These are phyloP conservation scores for Nannizzia gypsea DNA, from an alignment of 2,329 filamentous ascomycete genomes.

Conservation along the genomic window DNA sequence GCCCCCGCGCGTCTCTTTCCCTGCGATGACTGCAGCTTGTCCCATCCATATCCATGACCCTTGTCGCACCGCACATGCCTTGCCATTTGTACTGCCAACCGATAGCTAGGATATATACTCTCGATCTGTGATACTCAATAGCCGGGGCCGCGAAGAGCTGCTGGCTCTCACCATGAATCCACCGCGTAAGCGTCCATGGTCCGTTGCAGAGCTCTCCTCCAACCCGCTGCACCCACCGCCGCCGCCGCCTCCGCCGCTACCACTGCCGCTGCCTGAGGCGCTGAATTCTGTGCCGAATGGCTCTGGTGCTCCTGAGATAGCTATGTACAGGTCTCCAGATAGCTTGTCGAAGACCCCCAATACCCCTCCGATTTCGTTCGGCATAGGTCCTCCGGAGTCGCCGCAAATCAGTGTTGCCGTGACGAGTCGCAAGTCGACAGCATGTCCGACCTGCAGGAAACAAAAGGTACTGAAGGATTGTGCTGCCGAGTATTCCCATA, in stretches of 20 bases:
- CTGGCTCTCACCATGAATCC: constrained; percentile 6
- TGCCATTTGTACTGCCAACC: background rate
- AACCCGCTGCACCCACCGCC: background rate
- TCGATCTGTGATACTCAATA: background rate
- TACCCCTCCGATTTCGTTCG: constrained; percentile 3
- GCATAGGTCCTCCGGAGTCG: background rate
- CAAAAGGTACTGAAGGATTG: constrained; percentile 32
- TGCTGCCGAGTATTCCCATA: background rate
- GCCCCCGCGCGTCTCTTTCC: background rate
- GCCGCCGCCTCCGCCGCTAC: background rate
- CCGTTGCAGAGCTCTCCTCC: constrained; percentile 7
- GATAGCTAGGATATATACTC: background rate
- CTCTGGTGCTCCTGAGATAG: background rate
- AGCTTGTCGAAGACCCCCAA: constrained; percentile 5
- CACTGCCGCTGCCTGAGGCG: background rate
- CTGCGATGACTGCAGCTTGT: constrained; percentile 1
- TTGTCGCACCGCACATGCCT: constrained; percentile 1
- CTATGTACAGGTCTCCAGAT: constrained; percentile 9
- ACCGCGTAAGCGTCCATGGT: constrained; percentile 10
- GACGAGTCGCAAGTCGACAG: constrained; percentile 31
- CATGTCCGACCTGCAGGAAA: constrained; percentile 41
- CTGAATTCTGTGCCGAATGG: background rate
- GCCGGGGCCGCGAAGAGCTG: background rate
- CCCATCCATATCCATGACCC: constrained; percentile 3
- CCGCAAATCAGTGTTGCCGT: constrained; percentile 9